Evolutionary conservation across 768 basidiomycete species (phyloP), one percentile per base, ranked within the genome.

Genomic region (Agrocybe pediades): DNA sequence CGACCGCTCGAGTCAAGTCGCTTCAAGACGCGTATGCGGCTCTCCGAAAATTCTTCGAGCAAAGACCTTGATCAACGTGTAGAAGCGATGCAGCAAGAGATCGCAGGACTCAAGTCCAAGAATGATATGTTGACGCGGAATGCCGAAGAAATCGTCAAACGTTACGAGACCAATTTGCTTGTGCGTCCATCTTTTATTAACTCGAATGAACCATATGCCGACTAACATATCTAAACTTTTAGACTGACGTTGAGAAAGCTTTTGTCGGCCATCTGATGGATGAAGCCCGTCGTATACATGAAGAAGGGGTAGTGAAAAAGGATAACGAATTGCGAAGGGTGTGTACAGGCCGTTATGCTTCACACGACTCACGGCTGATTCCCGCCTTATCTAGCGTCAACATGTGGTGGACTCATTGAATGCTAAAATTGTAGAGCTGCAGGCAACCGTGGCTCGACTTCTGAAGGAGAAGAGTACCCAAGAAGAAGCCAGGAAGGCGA

Each of bases 301-400:
- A 83, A 55, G 75, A 83, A 47, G 77, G 79, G 16, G 68, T 78
- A 30, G 74, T 84, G 25, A 73, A 70, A 21, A 84, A 84, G 62
- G 72, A 72, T 47, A 83, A 85, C 57, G 83, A 85, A 50, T 73
- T 86, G 24, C 78, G 77, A 54, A 72, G 77, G 56, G 84, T 84
- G 55, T 40, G 72, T 21, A 8, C 25, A 2, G 9, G 15, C 17
- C 26, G 36, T 47, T 36, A 51, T 43, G 24, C 16, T 47, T 36
- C 46, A 13, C 27, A 41, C 57, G 30, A 48, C 40, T 49, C 49
- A 49, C 25, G 53, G 43, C 23, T 25, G 26, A 40, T 36, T 49
- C 9, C 41, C 50, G 13, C 33, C n/a, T 36, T 15, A 36, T 36
- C 3, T 55, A 85, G 83, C 76, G 80, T 52, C 81, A 84, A 44